Percentiles rank a stretch among this genome's conserved stretches.
These are phyloP conservation scores for Fistulina hepatica DNA, from an alignment of 1,284 basidiomycete genomes.

Conservation along the genomic window DNA sequence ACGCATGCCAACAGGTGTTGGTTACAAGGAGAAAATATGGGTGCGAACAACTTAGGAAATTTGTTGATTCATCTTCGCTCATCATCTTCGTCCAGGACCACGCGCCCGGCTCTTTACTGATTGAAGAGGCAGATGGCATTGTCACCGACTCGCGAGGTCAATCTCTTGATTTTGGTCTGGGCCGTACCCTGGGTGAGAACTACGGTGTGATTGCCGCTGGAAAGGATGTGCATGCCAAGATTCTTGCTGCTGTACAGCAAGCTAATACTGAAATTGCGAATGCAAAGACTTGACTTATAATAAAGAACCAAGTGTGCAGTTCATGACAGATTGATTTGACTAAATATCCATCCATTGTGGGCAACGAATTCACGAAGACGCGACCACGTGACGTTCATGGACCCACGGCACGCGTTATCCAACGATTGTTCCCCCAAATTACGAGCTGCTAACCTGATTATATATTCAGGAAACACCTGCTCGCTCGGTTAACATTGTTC, in stretches of 20 bases:
- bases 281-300: slow-evolving; percentile 12
- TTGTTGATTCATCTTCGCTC: slow-evolving; percentile 1
- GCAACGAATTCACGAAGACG: too few relatives aligned
- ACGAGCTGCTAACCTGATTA: too few relatives aligned
- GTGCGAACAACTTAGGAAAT: slow-evolving; percentile 28
- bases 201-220: slow-evolving; percentile 79
- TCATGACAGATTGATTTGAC: too few relatives aligned
- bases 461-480: too few relatives aligned
- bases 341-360: too few relatives aligned
- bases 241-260: slow-evolving; percentile 68
- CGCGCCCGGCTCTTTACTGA: slow-evolving; percentile 77
- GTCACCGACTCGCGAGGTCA: slow-evolving; percentile 78
- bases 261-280: slow-evolving; percentile 48
- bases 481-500: too few relatives aligned
- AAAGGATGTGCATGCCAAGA: slow-evolving; percentile 51
- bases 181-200: slow-evolving; percentile 80
- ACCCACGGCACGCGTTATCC: too few relatives aligned
- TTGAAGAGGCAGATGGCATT: slow-evolving; percentile 83
- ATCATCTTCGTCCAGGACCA: slow-evolving; percentile 53
- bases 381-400: too few relatives aligned
- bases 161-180: slow-evolving; percentile 78
- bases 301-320: too few relatives aligned
- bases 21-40: slow-evolving; percentile 89
- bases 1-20: slow-evolving; percentile 77
- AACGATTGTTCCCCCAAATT: too few relatives aligned